phyloP scores from a whole-genome alignment of 1,284 basidiomycete species.

The Grifola frondosa region DNA sequence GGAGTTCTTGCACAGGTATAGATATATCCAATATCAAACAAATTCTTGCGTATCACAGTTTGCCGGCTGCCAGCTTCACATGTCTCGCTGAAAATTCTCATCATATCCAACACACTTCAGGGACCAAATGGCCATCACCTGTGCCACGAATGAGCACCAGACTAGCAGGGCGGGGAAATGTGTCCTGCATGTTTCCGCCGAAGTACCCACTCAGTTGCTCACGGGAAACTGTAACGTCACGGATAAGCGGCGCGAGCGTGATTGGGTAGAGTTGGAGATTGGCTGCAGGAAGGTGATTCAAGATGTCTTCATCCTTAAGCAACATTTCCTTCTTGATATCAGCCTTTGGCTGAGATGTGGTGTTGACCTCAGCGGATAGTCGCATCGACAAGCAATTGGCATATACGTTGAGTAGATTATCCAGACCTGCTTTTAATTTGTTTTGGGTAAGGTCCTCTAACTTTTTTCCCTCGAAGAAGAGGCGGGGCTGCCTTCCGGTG shows the following conservation, averaged over 20 bases:
- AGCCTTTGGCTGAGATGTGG: slow-evolving; percentile 7
- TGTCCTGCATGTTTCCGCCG: slow-evolving; percentile 34
- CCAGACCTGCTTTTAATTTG: neutral
- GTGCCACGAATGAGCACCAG: neutral
- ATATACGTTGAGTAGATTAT: neutral
- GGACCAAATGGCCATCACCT: slow-evolving; percentile 27
- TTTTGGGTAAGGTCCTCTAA: neutral
- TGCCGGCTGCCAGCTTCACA: too few relatives aligned
- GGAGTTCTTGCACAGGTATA: too few relatives aligned
- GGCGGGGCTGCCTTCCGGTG: neutral
- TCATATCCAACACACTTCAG: slow-evolving; percentile 34
- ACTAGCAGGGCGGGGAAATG: slow-evolving; percentile 29
- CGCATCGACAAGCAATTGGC: neutral
- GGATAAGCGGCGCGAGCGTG: slow-evolving; percentile 5
- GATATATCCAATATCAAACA: too few relatives aligned
- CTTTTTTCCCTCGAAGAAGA: neutral
- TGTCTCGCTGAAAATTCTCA: slow-evolving; percentile 25
- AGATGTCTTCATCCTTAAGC: slow-evolving; percentile 14
- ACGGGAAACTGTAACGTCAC: slow-evolving; percentile 23
- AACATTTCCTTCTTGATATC: slow-evolving; percentile 15
- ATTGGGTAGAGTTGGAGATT: slow-evolving; percentile 13
- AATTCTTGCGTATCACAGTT: too few relatives aligned
- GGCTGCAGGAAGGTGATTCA: slow-evolving; percentile 5
- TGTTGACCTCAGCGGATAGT: too few relatives aligned
- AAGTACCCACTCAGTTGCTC: slow-evolving; percentile 32